These are phyloP conservation scores for Colletotrichum brevisporum DNA, from an alignment of 2,329 filamentous ascomycete species.

Conservation along the genomic window DNA sequence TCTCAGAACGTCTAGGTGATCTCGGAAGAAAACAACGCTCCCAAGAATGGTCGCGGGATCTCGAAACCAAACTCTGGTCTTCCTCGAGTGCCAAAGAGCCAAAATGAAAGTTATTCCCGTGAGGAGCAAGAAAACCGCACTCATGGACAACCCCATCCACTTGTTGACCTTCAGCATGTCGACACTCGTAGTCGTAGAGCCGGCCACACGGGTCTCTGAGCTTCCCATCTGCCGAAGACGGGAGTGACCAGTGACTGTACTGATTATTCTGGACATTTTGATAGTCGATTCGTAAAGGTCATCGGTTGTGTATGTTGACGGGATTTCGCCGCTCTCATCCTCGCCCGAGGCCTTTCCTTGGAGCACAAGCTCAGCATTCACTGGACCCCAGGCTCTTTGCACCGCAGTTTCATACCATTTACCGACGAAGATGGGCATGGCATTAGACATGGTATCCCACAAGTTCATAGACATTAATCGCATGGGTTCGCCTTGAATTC, in stretches of 20 bases:
- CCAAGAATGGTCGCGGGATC: slow-evolving; percentile 17
- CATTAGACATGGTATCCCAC: background rate
- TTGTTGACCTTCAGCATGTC: slow-evolving; percentile 10
- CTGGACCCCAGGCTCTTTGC: no score
- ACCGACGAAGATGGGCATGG: background rate
- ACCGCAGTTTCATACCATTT: no score
- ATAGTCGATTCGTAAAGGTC: background rate
- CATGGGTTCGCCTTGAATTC: background rate
- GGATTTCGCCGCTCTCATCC: no score
- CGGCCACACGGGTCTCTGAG: background rate
- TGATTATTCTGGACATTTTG: background rate
- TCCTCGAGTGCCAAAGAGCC: no score
- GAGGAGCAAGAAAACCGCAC: slow-evolving; percentile 4
- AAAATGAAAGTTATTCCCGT: background rate
- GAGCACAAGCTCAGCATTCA: no score
- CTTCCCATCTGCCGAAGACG: background rate
- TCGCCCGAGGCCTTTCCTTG: no score
- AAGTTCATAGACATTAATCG: background rate
- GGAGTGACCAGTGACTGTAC: background rate
- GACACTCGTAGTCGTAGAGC: background rate
- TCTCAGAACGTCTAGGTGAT: background rate
- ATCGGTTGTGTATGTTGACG: slow-evolving; percentile 1
- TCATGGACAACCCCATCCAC: slow-evolving; percentile 6
- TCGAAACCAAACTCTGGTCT: background rate
- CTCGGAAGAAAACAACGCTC: slow-evolving; percentile 4